Evolutionary conservation across 23 red algal genomes (phyloP).

Genomic region (Pyropia yezoensis): DNA sequence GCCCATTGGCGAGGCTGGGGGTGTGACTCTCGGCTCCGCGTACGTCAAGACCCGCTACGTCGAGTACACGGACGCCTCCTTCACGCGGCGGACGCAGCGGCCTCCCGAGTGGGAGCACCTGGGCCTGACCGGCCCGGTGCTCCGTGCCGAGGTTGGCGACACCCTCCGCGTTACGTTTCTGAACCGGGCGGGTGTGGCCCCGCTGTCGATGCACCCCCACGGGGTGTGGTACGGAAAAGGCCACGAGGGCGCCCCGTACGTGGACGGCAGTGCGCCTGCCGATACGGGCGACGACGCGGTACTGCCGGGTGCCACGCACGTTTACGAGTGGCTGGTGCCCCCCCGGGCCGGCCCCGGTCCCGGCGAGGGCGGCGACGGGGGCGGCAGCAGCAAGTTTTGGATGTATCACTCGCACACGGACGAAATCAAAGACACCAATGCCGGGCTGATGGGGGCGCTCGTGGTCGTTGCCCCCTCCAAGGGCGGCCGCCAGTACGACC

Average conservation of each 20-base stretch:
- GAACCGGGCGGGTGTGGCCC: neutral
- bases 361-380: slow-evolving; percentile 1
- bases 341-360: slow-evolving; percentile 22
- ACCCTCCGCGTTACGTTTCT: slow-evolving; percentile 14
- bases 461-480: neutral
- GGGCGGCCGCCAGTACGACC: slow-evolving; percentile 1
- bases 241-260: slow-evolving; percentile 26
- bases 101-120: slow-evolving; percentile 1
- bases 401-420: slow-evolving; percentile 32
- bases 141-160: slow-evolving; percentile 20
- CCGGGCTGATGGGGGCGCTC: slow-evolving; percentile 22
- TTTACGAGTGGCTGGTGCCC: slow-evolving; percentile 22
- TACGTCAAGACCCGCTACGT: slow-evolving; percentile 21
- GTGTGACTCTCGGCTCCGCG: slow-evolving; percentile 20
- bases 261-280: neutral
- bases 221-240: slow-evolving; percentile 29
- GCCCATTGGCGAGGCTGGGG: neutral
- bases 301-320: slow-evolving; percentile 1
- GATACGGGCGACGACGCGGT: slow-evolving; percentile 13
- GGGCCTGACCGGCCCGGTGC: slow-evolving; percentile 23
- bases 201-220: slow-evolving; percentile 25
- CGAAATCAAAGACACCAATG: slow-evolving; percentile 28
- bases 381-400: slow-evolving; percentile 16
- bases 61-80: slow-evolving; percentile 17
- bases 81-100: slow-evolving; percentile 7